Percentiles rank a stretch among this genome's conserved stretches.
Evolutionary conservation across 192 early-diverging fungal genomes (phyloP).

Genomic region (Coemansia sp.): DNA sequence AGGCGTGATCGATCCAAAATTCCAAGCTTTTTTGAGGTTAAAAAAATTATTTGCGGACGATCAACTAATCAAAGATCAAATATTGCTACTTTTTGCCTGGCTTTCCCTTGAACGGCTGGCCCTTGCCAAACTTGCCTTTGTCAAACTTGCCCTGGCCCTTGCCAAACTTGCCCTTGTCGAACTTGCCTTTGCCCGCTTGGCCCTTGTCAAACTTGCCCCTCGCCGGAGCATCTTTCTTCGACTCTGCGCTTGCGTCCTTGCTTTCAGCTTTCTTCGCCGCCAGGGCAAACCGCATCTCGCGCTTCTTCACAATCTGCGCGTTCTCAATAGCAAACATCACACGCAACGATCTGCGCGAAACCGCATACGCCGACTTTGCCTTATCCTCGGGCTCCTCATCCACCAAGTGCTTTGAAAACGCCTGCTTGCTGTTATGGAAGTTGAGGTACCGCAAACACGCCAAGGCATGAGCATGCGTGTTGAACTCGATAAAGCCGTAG

Average conservation of each 20-base stretch:
- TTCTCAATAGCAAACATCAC: conserved; percentile 94
- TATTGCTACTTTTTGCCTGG: too few species aligned
- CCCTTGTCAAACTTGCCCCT: too few species aligned
- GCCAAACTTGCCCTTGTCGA: too few species aligned
- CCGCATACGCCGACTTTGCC: conserved; percentile 29
- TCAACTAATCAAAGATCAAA: conserved; percentile 3
- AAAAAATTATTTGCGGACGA: conserved; percentile 4
- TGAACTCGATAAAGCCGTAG: conserved; percentile 93
- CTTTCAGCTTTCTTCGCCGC: conserved; percentile 7
- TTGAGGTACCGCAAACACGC: conserved; percentile 91
- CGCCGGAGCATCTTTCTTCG: not conserved
- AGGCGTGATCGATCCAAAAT: not conserved
- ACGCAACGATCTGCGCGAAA: conserved; percentile 50
- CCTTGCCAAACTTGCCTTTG: too few species aligned
- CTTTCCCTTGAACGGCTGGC: too few species aligned
- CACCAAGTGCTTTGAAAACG: conserved; percentile 59
- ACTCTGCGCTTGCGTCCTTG: not conserved
- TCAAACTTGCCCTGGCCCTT: too few species aligned
- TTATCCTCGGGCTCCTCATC: conserved; percentile 16
- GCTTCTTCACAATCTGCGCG: conserved; percentile 70
- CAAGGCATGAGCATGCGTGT: conserved; percentile 83
- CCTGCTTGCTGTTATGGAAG: conserved; percentile 67
- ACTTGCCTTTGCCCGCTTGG: too few species aligned
- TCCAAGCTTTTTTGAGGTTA: not conserved
- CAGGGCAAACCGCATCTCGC: conserved; percentile 53